Evolutionary conservation across 2,329 filamentous ascomycete genomes (phyloP).

Genomic region (Fusarium sp.): DNA sequence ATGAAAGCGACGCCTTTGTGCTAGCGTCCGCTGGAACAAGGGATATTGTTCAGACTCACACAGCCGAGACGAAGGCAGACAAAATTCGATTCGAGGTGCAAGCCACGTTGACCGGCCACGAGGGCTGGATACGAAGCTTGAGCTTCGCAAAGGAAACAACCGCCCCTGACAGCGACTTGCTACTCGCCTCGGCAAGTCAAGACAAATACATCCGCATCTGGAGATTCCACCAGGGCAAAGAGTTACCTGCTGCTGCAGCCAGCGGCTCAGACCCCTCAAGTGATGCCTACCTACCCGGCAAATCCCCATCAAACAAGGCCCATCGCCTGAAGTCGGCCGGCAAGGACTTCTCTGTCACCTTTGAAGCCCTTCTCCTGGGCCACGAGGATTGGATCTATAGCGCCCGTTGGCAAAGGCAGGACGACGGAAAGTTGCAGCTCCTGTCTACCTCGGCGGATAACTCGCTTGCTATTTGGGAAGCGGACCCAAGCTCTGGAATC

Average conservation of each 20-base stretch:
- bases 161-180: conserved; percentile 72
- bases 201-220: conserved; percentile 97
- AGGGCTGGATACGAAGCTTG: conserved; percentile 93
- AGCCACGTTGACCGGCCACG: conserved; percentile 87
- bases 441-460: conserved; percentile 96
- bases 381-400: conserved; percentile 99
- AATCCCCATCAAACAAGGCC: conserved; percentile 89
- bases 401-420: conserved; percentile 77
- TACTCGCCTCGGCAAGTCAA: conserved; percentile 94
- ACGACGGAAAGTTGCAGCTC: conserved; percentile 74
- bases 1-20: conserved; percentile 68
- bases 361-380: conserved; percentile 92
- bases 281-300: conserved; percentile 74
- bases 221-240: conserved; percentile 82
- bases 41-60: conserved; percentile 85
- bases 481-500: conserved; percentile 85
- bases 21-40: conserved; percentile 91
- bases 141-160: conserved; percentile 79
- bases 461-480: conserved; percentile 92
- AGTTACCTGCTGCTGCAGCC: conserved; percentile 70
- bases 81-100: conserved; percentile 75
- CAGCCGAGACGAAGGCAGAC: conserved; percentile 63
- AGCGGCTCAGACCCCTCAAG: conserved; percentile 69
- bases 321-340: conserved; percentile 77
- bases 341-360: conserved; percentile 84